Conservation (phyloP, 2,329 filamentous ascomycete genomes). For the Rhinocladiella mackenziei region DNA sequence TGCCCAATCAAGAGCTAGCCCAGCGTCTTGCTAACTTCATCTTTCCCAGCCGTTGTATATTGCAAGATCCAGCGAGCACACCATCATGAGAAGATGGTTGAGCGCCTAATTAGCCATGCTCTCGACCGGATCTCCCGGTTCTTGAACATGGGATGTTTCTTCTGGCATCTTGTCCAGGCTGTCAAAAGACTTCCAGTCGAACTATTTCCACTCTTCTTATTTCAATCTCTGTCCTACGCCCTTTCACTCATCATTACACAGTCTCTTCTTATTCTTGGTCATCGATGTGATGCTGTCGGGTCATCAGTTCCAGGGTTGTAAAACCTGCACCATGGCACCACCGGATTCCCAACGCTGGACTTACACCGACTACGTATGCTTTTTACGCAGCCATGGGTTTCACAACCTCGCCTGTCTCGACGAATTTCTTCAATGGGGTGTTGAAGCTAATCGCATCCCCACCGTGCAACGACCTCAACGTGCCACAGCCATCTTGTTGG, state of each 20-base stretch:
- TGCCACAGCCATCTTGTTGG: conserved; percentile 21
- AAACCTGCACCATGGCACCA: conserved; percentile 26
- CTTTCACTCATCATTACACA: background rate
- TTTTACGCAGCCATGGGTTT: conserved; percentile 26
- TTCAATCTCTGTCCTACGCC: background rate
- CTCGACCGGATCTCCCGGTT: conserved; percentile 1
- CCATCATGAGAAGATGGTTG: conserved; percentile 6
- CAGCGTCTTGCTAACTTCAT: conserved; percentile 1
- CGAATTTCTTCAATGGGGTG: conserved; percentile 25
- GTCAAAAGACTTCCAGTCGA: conserved; percentile 5
- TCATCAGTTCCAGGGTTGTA: conserved; percentile 12
- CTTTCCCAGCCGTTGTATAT: conserved; percentile 20
- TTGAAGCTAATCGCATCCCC: conserved; percentile 13
- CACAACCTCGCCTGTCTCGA: conserved; percentile 25
- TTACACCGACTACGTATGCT: conserved; percentile 27
- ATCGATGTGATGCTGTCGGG: conserved; percentile 18
- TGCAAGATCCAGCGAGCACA: conserved; percentile 2
- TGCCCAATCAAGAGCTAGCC: conserved; percentile 3
- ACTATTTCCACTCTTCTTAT: background rate
- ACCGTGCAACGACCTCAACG: conserved; percentile 19
- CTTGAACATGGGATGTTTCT: conserved; percentile 1
- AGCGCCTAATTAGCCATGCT: background rate
- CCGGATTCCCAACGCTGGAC: conserved; percentile 26
- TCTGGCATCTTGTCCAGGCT: background rate
- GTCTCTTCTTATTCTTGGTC: background rate